Percentiles rank a stretch among this genome's conserved stretches.
phyloP scores from a whole-genome alignment of 2,329 filamentous ascomycete species.

The Ophiostoma sp. region DNA sequence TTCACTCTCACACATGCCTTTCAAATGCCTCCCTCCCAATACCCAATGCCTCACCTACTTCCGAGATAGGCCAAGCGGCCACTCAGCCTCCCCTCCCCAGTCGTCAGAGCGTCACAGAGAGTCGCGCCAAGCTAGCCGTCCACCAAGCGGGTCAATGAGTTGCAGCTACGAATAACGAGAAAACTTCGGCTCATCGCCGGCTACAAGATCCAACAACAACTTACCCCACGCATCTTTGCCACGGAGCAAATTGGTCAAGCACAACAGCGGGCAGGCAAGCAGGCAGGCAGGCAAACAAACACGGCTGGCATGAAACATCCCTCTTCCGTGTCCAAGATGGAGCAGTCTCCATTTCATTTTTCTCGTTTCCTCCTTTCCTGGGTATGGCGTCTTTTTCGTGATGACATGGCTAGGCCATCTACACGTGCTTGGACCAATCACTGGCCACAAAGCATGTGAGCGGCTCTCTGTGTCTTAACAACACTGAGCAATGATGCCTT shows the following conservation, averaged over 20 bases:
- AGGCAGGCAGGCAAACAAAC: neutral
- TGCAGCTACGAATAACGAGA: neutral
- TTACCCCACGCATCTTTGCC: neutral
- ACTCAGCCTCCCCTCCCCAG: constrained; percentile 8
- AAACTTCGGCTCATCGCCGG: constrained; percentile 24
- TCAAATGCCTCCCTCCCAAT: neutral
- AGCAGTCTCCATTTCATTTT: constrained; percentile 5
- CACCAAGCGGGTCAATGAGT: neutral
- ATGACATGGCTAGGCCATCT: neutral
- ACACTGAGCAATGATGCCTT: neutral
- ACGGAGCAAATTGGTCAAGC: neutral
- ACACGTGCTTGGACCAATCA: neutral
- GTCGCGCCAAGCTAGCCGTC: neutral
- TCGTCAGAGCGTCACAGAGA: neutral
- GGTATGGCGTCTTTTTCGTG: constrained; percentile 3
- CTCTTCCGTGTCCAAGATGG: neutral
- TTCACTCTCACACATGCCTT: neutral
- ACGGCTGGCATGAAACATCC: neutral
- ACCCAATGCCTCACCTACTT: neutral
- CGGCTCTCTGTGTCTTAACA: neutral
- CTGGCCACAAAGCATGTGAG: neutral
- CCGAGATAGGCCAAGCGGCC: constrained; percentile 17
- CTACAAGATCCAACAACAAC: constrained; percentile 13
- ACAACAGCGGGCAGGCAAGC: neutral
- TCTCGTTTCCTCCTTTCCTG: neutral